These are phyloP conservation scores for Podospora comata DNA, from an alignment of 495 filamentous ascomycete genomes.

Conservation along the genomic window DNA sequence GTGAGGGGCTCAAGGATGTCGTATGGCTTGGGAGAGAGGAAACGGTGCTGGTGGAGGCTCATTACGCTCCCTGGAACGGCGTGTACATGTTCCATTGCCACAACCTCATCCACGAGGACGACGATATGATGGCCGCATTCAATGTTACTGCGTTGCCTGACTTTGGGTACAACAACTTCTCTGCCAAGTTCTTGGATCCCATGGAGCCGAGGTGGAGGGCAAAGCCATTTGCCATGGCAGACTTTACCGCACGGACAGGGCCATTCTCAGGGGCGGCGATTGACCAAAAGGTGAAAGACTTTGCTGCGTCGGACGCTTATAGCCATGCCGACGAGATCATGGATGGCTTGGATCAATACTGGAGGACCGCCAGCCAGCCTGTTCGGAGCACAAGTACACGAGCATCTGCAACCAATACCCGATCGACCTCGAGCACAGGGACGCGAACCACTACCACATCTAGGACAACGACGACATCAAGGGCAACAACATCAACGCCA, in stretches of 20 bases:
- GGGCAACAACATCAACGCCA: too few species aligned
- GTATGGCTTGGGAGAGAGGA: slow-evolving; percentile 45
- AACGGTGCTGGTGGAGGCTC: slow-evolving; percentile 44
- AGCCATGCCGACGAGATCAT: slow-evolving; percentile 29
- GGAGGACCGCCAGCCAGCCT: too few species aligned
- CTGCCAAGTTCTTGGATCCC: slow-evolving; percentile 27
- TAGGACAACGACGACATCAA: too few species aligned
- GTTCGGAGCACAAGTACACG: too few species aligned
- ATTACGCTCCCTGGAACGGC: slow-evolving; percentile 50
- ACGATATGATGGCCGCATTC: slow-evolving; percentile 59
- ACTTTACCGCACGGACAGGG: not conserved
- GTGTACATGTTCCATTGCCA: slow-evolving; percentile 55
- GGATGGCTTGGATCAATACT: slow-evolving; percentile 27
- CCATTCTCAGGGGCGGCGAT: slow-evolving; percentile 15
- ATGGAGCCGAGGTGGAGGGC: slow-evolving; percentile 24
- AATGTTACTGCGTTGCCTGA: slow-evolving; percentile 44
- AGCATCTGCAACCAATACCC: too few species aligned
- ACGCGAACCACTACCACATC: too few species aligned
- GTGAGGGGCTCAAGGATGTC: slow-evolving; percentile 48
- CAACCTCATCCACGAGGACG: slow-evolving; percentile 54
- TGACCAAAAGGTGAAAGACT: slow-evolving; percentile 27
- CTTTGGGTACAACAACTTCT: slow-evolving; percentile 43
- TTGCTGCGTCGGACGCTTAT: slow-evolving; percentile 29
- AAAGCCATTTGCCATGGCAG: slow-evolving; percentile 6
- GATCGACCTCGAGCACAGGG: too few species aligned